Evolutionary conservation across 225 moss, liverwort and hornwort species (phyloP).

Genomic region (Straminergon stramineum): DNA sequence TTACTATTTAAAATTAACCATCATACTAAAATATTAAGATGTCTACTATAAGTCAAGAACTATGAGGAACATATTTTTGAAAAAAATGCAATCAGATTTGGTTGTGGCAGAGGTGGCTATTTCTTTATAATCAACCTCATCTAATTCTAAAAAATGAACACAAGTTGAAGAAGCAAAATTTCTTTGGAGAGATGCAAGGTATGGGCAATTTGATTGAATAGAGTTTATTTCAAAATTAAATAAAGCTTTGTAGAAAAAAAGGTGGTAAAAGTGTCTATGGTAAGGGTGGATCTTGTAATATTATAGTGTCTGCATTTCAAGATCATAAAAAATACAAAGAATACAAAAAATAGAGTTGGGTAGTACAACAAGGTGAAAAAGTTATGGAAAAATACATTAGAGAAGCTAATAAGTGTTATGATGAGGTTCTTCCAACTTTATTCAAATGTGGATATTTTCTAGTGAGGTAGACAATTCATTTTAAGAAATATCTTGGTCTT

Average conservation of each 20-base stretch:
- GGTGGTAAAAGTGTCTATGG: neutral
- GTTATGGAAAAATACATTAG: neutral
- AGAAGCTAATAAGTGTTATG: neutral
- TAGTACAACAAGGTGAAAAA: neutral
- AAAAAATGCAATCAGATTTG: neutral
- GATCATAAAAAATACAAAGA: neutral
- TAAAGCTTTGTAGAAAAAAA: neutral
- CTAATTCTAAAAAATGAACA: fast-evolving
- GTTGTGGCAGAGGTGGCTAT: fast-evolving
- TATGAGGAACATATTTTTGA: neutral
- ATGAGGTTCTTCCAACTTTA: too few species aligned
- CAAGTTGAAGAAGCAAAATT: fast-evolving
- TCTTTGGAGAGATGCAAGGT: neutral
- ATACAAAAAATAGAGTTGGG: neutral
- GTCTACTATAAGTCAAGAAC: neutral
- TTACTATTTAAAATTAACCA: too few species aligned
- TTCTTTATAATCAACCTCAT: neutral
- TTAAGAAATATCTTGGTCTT: too few species aligned
- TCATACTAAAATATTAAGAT: neutral
- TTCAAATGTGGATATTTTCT: too few species aligned
- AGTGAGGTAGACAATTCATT: too few species aligned
- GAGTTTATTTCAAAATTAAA: neutral
- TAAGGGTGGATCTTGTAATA: neutral
- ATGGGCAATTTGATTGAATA: neutral
- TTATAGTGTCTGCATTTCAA: neutral